Evolutionary conservation across 345 rosid genomes (phyloP), one percentile per base, ranked within the genome.

Genomic region (Cardiospermum halicacabum): DNA sequence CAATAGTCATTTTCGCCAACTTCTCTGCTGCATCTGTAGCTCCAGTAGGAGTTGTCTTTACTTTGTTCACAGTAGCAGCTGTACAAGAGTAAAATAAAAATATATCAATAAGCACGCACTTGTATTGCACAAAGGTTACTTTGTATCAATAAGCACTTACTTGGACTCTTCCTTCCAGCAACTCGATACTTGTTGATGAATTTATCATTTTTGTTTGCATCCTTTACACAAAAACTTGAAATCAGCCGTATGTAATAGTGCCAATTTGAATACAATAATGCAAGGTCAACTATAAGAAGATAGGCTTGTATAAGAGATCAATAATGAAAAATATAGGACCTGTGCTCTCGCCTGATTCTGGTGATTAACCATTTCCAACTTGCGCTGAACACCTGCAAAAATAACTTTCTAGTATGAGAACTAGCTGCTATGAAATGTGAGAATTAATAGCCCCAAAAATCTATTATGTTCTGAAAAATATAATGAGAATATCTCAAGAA

Each of bases 101-200:
- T 5, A 47, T 8, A 47, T 47, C 51, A 43, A n/a, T n/a, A n/a
- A n/a, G n/a, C n/a, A n/a, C n/a, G n/a, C n/a, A 34, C 10, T 3
- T 69, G 28, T 34, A 19, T 18, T 43, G 43, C 30, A 18, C 16
- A 28, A 16, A 4, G n/a, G 5, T 1, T 36, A 48, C 25, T 6
- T 21, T 18, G 25, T 56, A 12, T 6, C n/a, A 13, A 4, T 16
- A 25, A 60, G 22, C 72, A 74, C 96, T 84, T 85, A 94, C 99
- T 58, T 53, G 88, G 88, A 72, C 81, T 85, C 73, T 75, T 89
- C 83, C 78, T 85, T 70, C 86, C 92, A 1, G 85, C 95, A 26
- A 89, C 88, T 42, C 68, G 86, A 80, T 91, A 91, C 68, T 75
- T 64, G 72, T 72, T 83, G 58, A 75, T 40, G 60, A 73, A 62